Base-by-base conservation (phyloP, 2,329 filamentous ascomycete species). In the Magnaporthiopsis poae region DNA sequence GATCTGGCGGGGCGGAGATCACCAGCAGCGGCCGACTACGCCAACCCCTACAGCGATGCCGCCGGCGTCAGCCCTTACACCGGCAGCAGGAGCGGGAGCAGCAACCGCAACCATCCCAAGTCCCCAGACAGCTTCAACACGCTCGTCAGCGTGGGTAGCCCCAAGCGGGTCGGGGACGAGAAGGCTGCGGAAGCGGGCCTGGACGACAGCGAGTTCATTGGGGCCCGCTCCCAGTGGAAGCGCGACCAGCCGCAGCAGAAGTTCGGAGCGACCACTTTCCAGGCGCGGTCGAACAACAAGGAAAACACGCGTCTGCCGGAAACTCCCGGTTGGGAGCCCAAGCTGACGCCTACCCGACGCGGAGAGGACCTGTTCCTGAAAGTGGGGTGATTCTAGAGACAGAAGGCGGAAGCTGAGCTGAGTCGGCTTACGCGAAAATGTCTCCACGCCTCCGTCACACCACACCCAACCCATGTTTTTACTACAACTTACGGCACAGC, bases 331-430 rank as follows among this genome's bases (percentile, higher is more conserved):
- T 88, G 87, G 86, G 79, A 86, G 70, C 88, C 88, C 3, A 83
- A 82, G 70, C 72, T 91, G 71, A 91, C 88, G 62, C 89, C 89
- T 2, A 87, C 86, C 67, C 78, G 87, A 68, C 81, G 86, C 63
- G 88, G 89, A 0, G 85, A 88, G 33, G 87, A 90, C 73, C 72
- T 91, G 68, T 88, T 84, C 69, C 72, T 87, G 70, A 82, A 83
- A 69, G 83, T 87, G 68, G 79, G 35, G 35, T 36, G 35, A 36
- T 36, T 36, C 39, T 12, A 13, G 13, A 18, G 39, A 46, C 18
- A 36, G 12, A 35, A 35, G 31, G 39, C 39, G 3, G 39, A 46
- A 46, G 39, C 39, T 18, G 39, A 46, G 39, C 39, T 46, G 39
- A 46, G 39, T 46, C 39, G 39, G 39, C 39, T 46, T 46, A 46